Evolutionary conservation across 192 early-diverging fungal species (phyloP).

Genomic region (Mortierella alpina): DNA sequence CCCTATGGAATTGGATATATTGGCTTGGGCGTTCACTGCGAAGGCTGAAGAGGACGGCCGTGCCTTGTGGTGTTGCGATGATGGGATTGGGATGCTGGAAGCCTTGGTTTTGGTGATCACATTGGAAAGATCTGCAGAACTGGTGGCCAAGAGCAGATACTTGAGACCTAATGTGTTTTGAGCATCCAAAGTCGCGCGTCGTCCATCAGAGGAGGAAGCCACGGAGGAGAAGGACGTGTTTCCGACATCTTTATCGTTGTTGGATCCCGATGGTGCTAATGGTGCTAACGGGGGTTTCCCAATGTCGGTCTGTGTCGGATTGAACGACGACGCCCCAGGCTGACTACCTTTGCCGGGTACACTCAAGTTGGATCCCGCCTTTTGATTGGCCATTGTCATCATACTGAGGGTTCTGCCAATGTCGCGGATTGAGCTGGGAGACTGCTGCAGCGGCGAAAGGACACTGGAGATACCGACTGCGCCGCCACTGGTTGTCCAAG

Average conservation of each 20-base stretch:
- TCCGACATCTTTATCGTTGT: neutral
- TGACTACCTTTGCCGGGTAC: neutral
- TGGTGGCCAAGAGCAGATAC: slow-evolving; percentile 39
- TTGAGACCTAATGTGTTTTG: slow-evolving; percentile 35
- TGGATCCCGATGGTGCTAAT: slow-evolving; percentile 3
- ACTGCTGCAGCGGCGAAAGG: slow-evolving; percentile 2
- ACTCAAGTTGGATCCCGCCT: neutral
- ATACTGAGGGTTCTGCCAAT: slow-evolving; percentile 33
- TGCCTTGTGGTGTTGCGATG: neutral
- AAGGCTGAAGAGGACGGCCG: neutral
- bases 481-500: slow-evolving; percentile 9
- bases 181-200: slow-evolving; percentile 8
- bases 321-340: slow-evolving; percentile 4
- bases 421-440: slow-evolving; percentile 16
- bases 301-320: neutral
- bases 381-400: slow-evolving; percentile 35
- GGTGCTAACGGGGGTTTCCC: neutral
- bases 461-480: neutral
- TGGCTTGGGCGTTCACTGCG: neutral
- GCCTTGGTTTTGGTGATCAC: slow-evolving; percentile 39
- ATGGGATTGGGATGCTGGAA: neutral
- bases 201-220: slow-evolving; percentile 8
- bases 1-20: neutral
- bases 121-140: slow-evolving; percentile 44
- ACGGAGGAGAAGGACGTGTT: slow-evolving; percentile 4